phyloP scores from a whole-genome alignment of 495 filamentous ascomycete genomes.

The Aspergillus affinis region DNA sequence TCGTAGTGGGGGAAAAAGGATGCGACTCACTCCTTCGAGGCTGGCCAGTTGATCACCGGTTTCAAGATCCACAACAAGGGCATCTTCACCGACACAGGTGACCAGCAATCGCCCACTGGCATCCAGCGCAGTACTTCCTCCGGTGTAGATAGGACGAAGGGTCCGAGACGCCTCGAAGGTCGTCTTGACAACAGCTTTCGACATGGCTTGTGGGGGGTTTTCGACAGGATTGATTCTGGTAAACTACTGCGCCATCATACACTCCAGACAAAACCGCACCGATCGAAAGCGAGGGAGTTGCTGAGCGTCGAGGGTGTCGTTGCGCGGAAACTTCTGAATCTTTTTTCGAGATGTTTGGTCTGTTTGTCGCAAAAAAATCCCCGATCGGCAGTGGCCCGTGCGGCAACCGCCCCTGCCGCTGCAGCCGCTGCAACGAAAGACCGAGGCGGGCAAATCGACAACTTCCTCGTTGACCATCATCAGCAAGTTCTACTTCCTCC shows the following conservation, averaged over 20 bases:
- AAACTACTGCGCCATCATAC: slow-evolving; percentile 26
- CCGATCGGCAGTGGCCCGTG: slow-evolving; percentile 33
- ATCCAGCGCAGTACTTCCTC: slow-evolving; percentile 83
- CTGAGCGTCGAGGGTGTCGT: slow-evolving; percentile 10
- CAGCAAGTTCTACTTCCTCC: neutral
- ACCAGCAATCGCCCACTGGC: slow-evolving; percentile 79
- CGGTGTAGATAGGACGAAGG: slow-evolving; percentile 92
- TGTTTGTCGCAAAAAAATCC: slow-evolving; percentile 27
- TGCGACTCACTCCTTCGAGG: slow-evolving; percentile 76
- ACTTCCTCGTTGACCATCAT: slow-evolving; percentile 3
- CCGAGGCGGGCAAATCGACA: neutral
- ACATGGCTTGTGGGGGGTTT: slow-evolving; percentile 37
- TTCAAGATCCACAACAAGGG: slow-evolving; percentile 77
- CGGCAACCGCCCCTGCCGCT: slow-evolving; percentile 26
- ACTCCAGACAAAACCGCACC: slow-evolving; percentile 7
- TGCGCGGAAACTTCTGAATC: slow-evolving; percentile 27
- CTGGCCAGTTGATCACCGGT: slow-evolving; percentile 80
- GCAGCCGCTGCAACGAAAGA: slow-evolving; percentile 15
- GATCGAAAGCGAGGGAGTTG: slow-evolving; percentile 2
- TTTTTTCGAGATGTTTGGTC: slow-evolving; percentile 45
- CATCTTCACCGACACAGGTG: slow-evolving; percentile 85
- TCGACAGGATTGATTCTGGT: neutral
- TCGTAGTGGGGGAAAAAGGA: neutral
- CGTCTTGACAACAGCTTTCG: slow-evolving; percentile 61
- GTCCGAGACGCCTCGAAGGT: slow-evolving; percentile 80